phyloP scores from a whole-genome alignment of 768 basidiomycete species.

The Leccinellum rugosiceps region DNA sequence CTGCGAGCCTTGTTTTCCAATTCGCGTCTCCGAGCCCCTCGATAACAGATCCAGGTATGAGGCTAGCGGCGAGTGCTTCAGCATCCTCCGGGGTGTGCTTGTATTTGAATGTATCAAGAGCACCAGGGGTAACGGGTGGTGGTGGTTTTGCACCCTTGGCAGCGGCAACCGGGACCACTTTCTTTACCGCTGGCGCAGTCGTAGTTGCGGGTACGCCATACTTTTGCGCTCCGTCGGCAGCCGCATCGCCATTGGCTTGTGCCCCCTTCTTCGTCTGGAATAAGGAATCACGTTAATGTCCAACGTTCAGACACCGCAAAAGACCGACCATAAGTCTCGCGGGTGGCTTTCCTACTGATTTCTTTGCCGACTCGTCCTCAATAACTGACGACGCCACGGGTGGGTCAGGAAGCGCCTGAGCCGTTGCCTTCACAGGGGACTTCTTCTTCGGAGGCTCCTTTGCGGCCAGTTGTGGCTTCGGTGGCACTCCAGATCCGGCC shows the following conservation, averaged over 20 bases:
- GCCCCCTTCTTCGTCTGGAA: slow-evolving; percentile 52
- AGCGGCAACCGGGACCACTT: slow-evolving; percentile 38
- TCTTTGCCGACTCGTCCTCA: slow-evolving; percentile 35
- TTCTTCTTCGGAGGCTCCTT: slow-evolving; percentile 39
- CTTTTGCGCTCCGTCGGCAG: slow-evolving; percentile 15
- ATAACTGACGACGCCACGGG: slow-evolving; percentile 15
- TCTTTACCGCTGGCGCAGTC: slow-evolving; percentile 38
- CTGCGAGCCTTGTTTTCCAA: slow-evolving; percentile 90
- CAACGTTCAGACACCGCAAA: neutral
- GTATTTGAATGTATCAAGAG: slow-evolving; percentile 85
- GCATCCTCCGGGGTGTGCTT: slow-evolving; percentile 92
- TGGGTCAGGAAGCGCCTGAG: slow-evolving; percentile 13
- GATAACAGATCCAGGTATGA: slow-evolving; percentile 68
- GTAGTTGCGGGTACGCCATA: slow-evolving; percentile 29
- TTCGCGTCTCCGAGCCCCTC: slow-evolving; percentile 79
- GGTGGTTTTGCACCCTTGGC: slow-evolving; percentile 47
- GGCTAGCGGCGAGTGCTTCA: slow-evolving; percentile 67
- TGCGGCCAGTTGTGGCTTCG: slow-evolving; percentile 35
- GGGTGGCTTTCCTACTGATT: slow-evolving; percentile 49
- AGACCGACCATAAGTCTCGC: slow-evolving; percentile 42
- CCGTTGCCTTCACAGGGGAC: slow-evolving; percentile 30
- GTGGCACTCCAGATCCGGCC: slow-evolving; percentile 51
- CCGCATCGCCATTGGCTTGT: slow-evolving; percentile 30
- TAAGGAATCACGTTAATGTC: slow-evolving; percentile 1
- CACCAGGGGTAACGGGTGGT: slow-evolving; percentile 46